These are phyloP conservation scores for Talaromyces islandicus DNA, from an alignment of 2,329 filamentous ascomycete genomes.

Conservation along the genomic window DNA sequence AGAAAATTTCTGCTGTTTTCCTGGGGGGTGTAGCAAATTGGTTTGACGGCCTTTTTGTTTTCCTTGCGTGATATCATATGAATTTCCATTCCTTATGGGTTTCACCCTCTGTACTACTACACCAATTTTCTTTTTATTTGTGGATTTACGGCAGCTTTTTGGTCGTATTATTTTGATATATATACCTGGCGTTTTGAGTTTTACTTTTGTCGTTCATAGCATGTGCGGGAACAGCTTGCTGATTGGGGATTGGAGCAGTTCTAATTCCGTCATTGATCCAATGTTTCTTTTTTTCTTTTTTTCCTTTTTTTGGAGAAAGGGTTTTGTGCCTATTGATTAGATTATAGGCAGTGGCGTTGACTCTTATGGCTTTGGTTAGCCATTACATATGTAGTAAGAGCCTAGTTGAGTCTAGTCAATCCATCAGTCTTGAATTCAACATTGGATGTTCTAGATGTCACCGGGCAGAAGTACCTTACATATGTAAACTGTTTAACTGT, in stretches of 20 bases:
- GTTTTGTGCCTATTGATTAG: neutral
- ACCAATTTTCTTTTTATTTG: neutral
- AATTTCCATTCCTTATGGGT: neutral
- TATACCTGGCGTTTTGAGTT: neutral
- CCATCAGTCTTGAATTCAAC: neutral
- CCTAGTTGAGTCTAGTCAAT: neutral
- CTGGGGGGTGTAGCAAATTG: neutral
- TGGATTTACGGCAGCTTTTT: neutral
- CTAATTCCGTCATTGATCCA: neutral
- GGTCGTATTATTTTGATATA: neutral
- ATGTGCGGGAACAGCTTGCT: neutral
- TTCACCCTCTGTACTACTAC: neutral
- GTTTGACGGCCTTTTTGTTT: neutral
- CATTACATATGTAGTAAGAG: neutral
- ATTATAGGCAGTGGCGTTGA: neutral
- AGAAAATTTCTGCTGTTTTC: neutral
- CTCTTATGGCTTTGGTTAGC: neutral
- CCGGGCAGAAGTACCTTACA: too few relatives aligned
- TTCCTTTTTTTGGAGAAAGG: neutral
- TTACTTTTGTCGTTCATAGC: neutral
- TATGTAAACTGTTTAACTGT: neutral
- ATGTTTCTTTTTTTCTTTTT: neutral
- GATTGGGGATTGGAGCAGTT: constrained; percentile 1
- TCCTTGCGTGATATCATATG: neutral
- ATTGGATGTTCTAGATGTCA: too few relatives aligned